phyloP scores from a whole-genome alignment of 2,329 filamentous ascomycete genomes.

The Fusarium tjaetaba region DNA sequence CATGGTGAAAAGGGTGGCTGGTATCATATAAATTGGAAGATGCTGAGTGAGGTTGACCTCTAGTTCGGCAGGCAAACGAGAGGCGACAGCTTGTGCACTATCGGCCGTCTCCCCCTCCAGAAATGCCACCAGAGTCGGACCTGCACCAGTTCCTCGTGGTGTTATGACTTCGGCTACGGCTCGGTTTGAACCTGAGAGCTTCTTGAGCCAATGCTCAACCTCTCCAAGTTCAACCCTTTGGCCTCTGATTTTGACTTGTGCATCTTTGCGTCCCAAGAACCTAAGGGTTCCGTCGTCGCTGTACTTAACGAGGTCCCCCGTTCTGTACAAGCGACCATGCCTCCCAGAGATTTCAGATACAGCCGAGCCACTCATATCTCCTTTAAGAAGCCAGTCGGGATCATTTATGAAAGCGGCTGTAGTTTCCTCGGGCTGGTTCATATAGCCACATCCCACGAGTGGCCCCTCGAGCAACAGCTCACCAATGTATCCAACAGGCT shows the following conservation, averaged over 20 bases:
- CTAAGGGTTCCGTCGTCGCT: background rate
- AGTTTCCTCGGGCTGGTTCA: background rate
- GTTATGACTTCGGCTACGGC: background rate
- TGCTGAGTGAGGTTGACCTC: too few species aligned
- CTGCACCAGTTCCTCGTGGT: too few species aligned
- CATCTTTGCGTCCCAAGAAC: background rate
- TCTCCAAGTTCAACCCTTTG: background rate
- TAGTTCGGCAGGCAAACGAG: too few species aligned
- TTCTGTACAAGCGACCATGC: background rate
- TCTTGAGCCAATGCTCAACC: background rate
- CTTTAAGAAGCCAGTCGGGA: background rate
- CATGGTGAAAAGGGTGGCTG: too few species aligned
- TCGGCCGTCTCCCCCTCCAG: too few species aligned
- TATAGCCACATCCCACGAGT: constrained; percentile 1
- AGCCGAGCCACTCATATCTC: too few species aligned
- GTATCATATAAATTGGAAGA: too few species aligned
- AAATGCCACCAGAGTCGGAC: too few species aligned
- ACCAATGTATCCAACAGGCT: background rate
- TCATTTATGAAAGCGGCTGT: background rate
- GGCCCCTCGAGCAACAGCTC: constrained; percentile 13
- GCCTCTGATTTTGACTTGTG: background rate
- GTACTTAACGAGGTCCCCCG: background rate
- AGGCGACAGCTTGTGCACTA: too few species aligned
- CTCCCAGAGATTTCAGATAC: too few species aligned
- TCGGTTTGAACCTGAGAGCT: background rate